A percentile compares a stretch with the other conserved stretches of the same genome.
Evolutionary conservation across 2,329 filamentous ascomycete genomes (phyloP).

Genomic region (Xylariales sp.): DNA sequence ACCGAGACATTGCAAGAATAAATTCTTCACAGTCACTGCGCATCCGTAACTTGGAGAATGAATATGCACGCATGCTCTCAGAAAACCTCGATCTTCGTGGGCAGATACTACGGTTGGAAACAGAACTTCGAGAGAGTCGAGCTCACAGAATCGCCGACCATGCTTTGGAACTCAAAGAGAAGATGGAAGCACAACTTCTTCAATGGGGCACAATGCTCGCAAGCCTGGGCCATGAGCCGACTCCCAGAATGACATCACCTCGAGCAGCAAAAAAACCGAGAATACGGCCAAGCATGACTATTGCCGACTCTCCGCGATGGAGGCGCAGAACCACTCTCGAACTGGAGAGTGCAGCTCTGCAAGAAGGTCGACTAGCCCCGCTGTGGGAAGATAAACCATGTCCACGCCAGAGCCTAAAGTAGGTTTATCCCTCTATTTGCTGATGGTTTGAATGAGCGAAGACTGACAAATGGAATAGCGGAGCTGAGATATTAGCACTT

Average conservation of each 20-base stretch:
- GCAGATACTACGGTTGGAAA: slow-evolving; percentile 65
- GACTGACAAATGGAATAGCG: slow-evolving; percentile 35
- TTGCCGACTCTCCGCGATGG: slow-evolving; percentile 47
- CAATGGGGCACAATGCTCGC: slow-evolving; percentile 67
- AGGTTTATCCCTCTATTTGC: slow-evolving; percentile 4
- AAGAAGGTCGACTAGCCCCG: slow-evolving; percentile 56
- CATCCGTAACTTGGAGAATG: slow-evolving; percentile 72
- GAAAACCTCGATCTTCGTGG: slow-evolving; percentile 73
- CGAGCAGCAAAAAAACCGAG: slow-evolving; percentile 35
- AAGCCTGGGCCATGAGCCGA: slow-evolving; percentile 57
- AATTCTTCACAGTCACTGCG: slow-evolving; percentile 75
- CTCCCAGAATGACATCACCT: slow-evolving; percentile 42
- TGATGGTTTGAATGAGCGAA: slow-evolving; percentile 1
- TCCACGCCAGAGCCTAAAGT: slow-evolving; percentile 66
- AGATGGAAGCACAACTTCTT: slow-evolving; percentile 67
- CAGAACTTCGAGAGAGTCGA: slow-evolving; percentile 59
- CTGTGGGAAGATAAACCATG: slow-evolving; percentile 68
- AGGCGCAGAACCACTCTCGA: slow-evolving; percentile 53
- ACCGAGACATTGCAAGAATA: slow-evolving; percentile 74
- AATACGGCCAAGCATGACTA: slow-evolving; percentile 35
- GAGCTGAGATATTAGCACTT: slow-evolving; percentile 60
- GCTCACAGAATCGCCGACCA: slow-evolving; percentile 59
- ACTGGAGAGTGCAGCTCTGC: slow-evolving; percentile 42
- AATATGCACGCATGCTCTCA: slow-evolving; percentile 69
- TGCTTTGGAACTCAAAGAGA: slow-evolving; percentile 63